phyloP scores from a whole-genome alignment of 495 filamentous ascomycete genomes.

The Talaromyces thailandensis region DNA sequence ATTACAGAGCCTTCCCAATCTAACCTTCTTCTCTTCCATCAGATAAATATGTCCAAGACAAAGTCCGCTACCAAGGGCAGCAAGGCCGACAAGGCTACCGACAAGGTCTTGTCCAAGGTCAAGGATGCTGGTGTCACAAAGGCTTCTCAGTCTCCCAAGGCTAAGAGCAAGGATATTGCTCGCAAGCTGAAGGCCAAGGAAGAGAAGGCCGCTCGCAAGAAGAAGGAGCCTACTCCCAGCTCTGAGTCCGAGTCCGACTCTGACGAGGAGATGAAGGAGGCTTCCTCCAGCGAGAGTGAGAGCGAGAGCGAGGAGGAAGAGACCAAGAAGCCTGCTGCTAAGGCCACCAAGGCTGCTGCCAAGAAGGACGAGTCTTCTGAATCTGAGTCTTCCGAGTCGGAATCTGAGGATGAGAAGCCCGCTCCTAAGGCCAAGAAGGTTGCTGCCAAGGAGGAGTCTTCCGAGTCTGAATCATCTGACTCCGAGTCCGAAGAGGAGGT shows the following conservation, averaged over 20 bases:
- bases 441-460: slow-evolving; percentile 29
- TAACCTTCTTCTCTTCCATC: slow-evolving; percentile 13
- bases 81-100: slow-evolving; percentile 35
- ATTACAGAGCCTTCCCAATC: too few species aligned
- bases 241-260: slow-evolving; percentile 38
- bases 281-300: slow-evolving; percentile 27
- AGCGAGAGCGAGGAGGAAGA: slow-evolving; percentile 28
- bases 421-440: slow-evolving; percentile 14
- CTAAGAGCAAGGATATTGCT: slow-evolving; percentile 43
- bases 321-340: slow-evolving; percentile 17
- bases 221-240: slow-evolving; percentile 39
- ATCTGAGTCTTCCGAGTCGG: slow-evolving; percentile 23
- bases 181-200: slow-evolving; percentile 34
- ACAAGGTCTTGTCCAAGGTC: slow-evolving; percentile 43
- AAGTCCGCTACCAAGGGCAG: slow-evolving; percentile 35
- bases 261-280: slow-evolving; percentile 32
- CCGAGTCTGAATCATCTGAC: slow-evolving; percentile 18
- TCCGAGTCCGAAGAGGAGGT: slow-evolving; percentile 16
- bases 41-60: slow-evolving; percentile 43
- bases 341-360: slow-evolving; percentile 16
- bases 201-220: slow-evolving; percentile 29
- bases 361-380: slow-evolving; percentile 20
- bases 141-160: slow-evolving; percentile 27
- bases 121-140: slow-evolving; percentile 34
- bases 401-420: slow-evolving; percentile 37